Base-by-base conservation (phyloP, 768 basidiomycete genomes). In the Stropharia rugosoannulata region DNA sequence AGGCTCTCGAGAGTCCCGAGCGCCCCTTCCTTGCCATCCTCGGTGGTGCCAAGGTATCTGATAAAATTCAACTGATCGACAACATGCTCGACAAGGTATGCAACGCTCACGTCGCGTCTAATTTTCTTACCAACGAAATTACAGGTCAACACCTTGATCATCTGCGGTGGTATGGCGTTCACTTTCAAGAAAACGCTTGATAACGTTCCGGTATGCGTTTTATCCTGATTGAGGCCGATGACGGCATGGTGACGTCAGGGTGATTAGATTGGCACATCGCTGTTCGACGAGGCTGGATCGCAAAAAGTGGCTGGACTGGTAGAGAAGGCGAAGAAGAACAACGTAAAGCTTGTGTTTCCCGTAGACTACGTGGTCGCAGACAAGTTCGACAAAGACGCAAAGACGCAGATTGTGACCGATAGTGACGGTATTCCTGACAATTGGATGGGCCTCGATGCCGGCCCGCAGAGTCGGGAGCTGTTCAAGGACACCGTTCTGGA, bases 131-230 rank as follows among this genome's bases (percentile, higher is more conserved):
- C 47, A 19, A 5, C 10, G 35, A 12, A 5, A 32, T 7, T 18
- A 12, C 29, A 94, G 91, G 96, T 98, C 73, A 79, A 99, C 75
- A 91, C 90, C 19, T 78, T 99, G 61, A 98, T 99, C 70, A 91
- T 99, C 63, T 90, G 93, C 60, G 96, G 96, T 66, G 96, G 96
- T 27, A 99, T 99, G 96, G 92, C 93, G 36, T 99, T 97, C 77
- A 99, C 96, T 55, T 99, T 99, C 83, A 94, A 95, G 75, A 98
- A 98, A 79, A 90, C 87, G 5, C 79, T 96, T 55, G 83, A 98
- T 55, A 80, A 84, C 58, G 80, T 94, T 44, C 70, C 84, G 46
- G 93, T 91, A 65, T 59, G 82, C 64, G 18, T 18, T 27, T 46
- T 29, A 15, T 29, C 49, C 36, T 29, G 16, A 52, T 39, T 56